phyloP scores from a whole-genome alignment of 140 eudicot species.

The Bidens hawaiensis region DNA sequence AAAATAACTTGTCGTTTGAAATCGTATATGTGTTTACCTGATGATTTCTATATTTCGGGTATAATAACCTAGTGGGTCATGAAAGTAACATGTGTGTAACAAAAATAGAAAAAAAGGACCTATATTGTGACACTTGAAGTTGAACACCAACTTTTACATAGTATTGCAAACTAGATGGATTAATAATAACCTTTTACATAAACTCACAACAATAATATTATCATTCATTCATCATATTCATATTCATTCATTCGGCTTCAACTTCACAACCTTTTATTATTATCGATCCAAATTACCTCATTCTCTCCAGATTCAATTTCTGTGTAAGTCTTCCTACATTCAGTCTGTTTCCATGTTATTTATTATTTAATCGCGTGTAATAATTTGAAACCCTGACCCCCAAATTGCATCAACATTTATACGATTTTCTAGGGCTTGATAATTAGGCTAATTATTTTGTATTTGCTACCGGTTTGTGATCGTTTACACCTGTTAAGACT shows the following conservation, averaged over 20 bases:
- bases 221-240: neutral
- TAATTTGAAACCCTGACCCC: constrained; percentile 27
- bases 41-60: too few relatives aligned
- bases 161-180: neutral
- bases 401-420: neutral
- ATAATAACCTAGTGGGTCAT: too few relatives aligned
- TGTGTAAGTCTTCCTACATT: constrained; percentile 18
- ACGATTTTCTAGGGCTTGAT: neutral
- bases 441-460: neutral
- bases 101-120: neutral
- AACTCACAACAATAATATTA: constrained; percentile 5
- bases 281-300: constrained; percentile 8
- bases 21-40: too few relatives aligned
- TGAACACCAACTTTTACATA: neutral
- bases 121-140: neutral
- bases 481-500: neutral
- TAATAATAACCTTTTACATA: neutral
- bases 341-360: neutral
- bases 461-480: too few relatives aligned
- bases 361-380: neutral
- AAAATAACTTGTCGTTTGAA: too few relatives aligned
- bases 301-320: constrained; percentile 6
- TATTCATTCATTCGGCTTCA: too few relatives aligned
- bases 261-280: constrained; percentile 1
- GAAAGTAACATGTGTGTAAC: neutral